A percentile compares a stretch with the other conserved stretches of the same genome.
Conservation (phyloP, 2,329 filamentous ascomycete species). For the Aspergillaceae sp. region DNA sequence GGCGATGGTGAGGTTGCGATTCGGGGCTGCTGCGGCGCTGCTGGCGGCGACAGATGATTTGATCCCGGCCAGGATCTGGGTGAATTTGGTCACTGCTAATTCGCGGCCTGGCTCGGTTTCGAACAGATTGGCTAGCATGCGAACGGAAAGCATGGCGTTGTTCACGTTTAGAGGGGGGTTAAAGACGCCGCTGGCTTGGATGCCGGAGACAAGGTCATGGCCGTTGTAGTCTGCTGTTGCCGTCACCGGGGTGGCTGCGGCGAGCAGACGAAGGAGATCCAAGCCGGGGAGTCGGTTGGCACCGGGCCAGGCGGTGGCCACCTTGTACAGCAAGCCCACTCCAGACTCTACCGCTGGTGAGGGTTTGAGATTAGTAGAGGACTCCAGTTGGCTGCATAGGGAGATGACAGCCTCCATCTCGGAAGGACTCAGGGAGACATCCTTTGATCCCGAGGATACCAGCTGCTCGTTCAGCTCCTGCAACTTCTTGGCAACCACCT, state of each 20-base stretch:
- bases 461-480: conserved; percentile 61
- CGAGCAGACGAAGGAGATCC: conserved; percentile 77
- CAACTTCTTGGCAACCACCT: conserved; percentile 67
- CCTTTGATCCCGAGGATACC: conserved; percentile 62
- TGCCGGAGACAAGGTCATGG: conserved; percentile 50
- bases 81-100: conserved; percentile 51
- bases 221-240: conserved; percentile 50
- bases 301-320: conserved; percentile 72
- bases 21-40: conserved; percentile 39
- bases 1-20: conserved; percentile 76
- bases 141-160: conserved; percentile 77
- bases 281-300: conserved; percentile 72
- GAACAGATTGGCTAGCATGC: conserved; percentile 78
- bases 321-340: conserved; percentile 58
- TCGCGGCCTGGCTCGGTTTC: conserved; percentile 61
- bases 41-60: conserved; percentile 51
- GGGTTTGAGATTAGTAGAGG: conserved; percentile 27
- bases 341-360: conserved; percentile 44
- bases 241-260: conserved; percentile 57
- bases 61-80: conserved; percentile 55
- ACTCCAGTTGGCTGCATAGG: conserved; percentile 57
- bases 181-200: conserved; percentile 53
- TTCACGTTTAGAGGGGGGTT: conserved; percentile 60
- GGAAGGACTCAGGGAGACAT: conserved; percentile 61
- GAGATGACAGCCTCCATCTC: conserved; percentile 57